Evolutionary conservation across 768 basidiomycete genomes (phyloP).

Genomic region (Exidia glandulosa): DNA sequence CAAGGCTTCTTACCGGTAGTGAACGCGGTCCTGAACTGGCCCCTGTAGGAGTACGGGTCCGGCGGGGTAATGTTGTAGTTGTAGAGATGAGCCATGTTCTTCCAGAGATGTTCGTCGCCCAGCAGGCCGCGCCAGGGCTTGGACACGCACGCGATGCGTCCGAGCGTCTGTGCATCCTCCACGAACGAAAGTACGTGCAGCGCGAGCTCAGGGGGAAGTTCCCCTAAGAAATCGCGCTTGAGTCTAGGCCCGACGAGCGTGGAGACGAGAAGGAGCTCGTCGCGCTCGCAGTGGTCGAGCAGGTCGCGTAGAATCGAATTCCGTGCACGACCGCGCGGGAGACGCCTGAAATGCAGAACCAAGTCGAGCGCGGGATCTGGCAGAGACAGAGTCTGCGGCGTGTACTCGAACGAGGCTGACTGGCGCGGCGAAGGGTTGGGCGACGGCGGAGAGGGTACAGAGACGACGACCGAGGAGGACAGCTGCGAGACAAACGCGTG

Average conservation of each 20-base stretch:
- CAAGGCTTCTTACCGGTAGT: background rate
- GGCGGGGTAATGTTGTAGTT: conserved; percentile 23
- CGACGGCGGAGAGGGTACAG: conserved; percentile 47
- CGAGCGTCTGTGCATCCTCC: conserved; percentile 61
- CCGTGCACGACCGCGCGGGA: conserved; percentile 30
- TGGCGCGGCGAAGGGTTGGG: conserved; percentile 49
- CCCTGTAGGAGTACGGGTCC: background rate
- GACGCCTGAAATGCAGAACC: conserved; percentile 22
- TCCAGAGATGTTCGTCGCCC: conserved; percentile 74
- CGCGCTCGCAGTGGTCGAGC: conserved; percentile 41
- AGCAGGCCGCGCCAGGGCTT: conserved; percentile 59
- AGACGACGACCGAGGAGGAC: conserved; percentile 35
- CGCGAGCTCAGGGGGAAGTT: conserved; percentile 59
- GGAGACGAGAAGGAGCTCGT: conserved; percentile 57
- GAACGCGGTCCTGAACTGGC: background rate
- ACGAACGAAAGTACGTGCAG: conserved; percentile 68
- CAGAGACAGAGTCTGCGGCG: conserved; percentile 11
- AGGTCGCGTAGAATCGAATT: conserved; percentile 41
- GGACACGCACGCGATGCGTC: conserved; percentile 59
- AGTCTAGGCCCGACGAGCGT: conserved; percentile 53
- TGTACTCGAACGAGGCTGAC: conserved; percentile 12
- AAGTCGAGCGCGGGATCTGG: conserved; percentile 17
- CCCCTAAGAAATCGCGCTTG: conserved; percentile 44
- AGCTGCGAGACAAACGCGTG: background rate
- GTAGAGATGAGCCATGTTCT: conserved; percentile 52